phyloP scores from a whole-genome alignment of 805 yeast species.

The Wickerhamomyces silvicola region DNA sequence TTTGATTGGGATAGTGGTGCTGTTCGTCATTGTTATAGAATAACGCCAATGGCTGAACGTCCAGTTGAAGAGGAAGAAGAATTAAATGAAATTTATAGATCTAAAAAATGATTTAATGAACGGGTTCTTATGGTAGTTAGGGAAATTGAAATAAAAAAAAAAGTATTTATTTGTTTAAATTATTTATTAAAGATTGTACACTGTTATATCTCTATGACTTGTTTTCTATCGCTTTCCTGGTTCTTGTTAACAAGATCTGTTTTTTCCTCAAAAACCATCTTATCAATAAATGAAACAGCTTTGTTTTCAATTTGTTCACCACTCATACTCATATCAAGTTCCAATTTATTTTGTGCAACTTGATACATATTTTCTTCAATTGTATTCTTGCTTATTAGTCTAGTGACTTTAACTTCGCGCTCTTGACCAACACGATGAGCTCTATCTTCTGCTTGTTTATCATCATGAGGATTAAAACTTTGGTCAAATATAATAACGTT shows the following conservation, averaged over 20 bases:
- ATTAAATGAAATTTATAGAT: conserved; percentile 19
- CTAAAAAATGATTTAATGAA: conserved; percentile 1
- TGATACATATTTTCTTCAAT: conserved; percentile 86
- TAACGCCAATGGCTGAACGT: conserved; percentile 68
- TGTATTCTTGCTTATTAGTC: conserved; percentile 65
- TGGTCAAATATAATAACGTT: conserved; percentile 88
- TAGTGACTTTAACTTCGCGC: conserved; percentile 70
- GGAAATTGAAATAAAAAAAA: too few relatives aligned
- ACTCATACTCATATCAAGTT: conserved; percentile 50
- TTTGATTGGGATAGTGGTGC: conserved; percentile 66
- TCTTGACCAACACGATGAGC: conserved; percentile 97
- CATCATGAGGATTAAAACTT: conserved; percentile 97
- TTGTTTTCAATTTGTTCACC: conserved; percentile 24
- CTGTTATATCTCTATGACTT: too few relatives aligned
- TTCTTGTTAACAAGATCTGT: background rate
- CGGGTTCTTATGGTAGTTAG: too few relatives aligned
- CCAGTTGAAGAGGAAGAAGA: conserved; percentile 49
- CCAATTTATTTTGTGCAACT: conserved; percentile 85
- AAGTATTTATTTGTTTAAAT: background rate
- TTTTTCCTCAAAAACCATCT: conserved; percentile 32
- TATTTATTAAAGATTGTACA: too few relatives aligned
- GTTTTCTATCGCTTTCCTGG: conserved; percentile 31
- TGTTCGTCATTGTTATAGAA: conserved; percentile 66
- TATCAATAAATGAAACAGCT: conserved; percentile 28
- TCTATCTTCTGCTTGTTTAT: conserved; percentile 96